Evolutionary conservation across 805 yeast species (phyloP), one percentile per base, ranked within the genome.

Genomic region (Huiozyma sinensis): DNA sequence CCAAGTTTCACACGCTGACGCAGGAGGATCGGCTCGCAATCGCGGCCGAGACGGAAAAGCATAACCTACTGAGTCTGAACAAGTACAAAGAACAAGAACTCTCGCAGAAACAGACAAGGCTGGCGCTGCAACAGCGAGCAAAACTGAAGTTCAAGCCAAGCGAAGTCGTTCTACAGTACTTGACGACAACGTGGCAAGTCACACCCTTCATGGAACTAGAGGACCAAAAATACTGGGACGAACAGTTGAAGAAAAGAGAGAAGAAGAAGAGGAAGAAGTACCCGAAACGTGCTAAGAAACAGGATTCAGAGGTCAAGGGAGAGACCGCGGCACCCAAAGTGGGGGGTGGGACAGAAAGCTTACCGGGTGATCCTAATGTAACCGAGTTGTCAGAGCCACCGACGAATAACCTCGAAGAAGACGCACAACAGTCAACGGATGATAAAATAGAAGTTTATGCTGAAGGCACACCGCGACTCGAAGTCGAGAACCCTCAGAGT

Each of bases 1-100:
- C 70, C 39, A 68, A 66, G 3, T 70, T 69, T 30, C 48, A 51
- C 29, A 49, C 55, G 17, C 44, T 68, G 45, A 68, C 72, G 1
- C 72, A 70, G 45, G 70, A 67, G 36, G 77, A 65, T 48, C 57
- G 69, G 47, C 44, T 70, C 38, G 81, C 73, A n/a, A 92, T 87
- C 59, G 97, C 98, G 1, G 68, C 79, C 39, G 83, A 81, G 52
- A 92, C 97, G 0, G 98, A 92, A 63, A 72, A 74, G 57, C 72
- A 75, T 38, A 92, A 92, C 60, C 66, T 78, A 2, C 68, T 76
- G 28, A 83, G 96, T 3, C 67, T 92, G 50, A 78, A 83, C 49
- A 70, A 75, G 54, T 92, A 84, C 57, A 77, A 81, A 53, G 94
- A 89, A 54, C 90, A 85, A 57, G 98, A 92, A 59, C 67, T 82